Base-by-base conservation (phyloP, 495 filamentous ascomycete genomes). In the Cenococcum geophilum region DNA sequence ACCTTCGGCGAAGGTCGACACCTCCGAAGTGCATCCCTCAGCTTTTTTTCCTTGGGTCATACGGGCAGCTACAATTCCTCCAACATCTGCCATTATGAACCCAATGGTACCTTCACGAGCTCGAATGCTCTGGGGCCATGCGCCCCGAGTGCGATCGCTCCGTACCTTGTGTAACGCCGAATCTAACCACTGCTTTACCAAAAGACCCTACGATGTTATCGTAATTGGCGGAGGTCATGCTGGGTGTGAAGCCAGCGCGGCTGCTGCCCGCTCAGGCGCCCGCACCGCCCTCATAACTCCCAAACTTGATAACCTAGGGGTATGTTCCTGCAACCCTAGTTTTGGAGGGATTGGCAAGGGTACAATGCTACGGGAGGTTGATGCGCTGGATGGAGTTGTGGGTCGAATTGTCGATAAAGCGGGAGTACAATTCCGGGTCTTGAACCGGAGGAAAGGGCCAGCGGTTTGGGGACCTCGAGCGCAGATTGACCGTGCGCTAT, bases 331-430 rank as follows among this genome's bases (percentile, higher is more conserved):
- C 78, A 98, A 98, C 74, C 93, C 93, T 27, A 93, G 88, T 59
- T 95, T 98, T 71, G 93, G 93, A 50, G 93, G 93, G 35, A 98
- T 98, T 66, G 93, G 93, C n/a, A 98, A 98, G 74, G 93, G 93
- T 10, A 97, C 88, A 16, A 97, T 98, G 80, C 77, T 98, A 36
- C 86, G 92, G 1, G 93, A 98, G 73, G 85, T 98, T 32, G 93
- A 98, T 76, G 95, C 93, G 0, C 81, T 98, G 66, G 93, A 98
- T 72, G 93, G 93, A 1, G 80, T 98, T 10, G 87, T 88, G 0
- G 92, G 91, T 1, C 81, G 90, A 10, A 89, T 96, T 27, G 88
- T 96, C 43, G 93, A 98, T 73, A 95, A 92, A 74, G 89, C 93
- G 22, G 93, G 92, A 16, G 79, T 96, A 18, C 92, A 96, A 74